A percentile compares a stretch with the other conserved stretches of the same genome.
phyloP scores from a whole-genome alignment of 768 basidiomycete species.

The Leccinum longicurvipes region DNA sequence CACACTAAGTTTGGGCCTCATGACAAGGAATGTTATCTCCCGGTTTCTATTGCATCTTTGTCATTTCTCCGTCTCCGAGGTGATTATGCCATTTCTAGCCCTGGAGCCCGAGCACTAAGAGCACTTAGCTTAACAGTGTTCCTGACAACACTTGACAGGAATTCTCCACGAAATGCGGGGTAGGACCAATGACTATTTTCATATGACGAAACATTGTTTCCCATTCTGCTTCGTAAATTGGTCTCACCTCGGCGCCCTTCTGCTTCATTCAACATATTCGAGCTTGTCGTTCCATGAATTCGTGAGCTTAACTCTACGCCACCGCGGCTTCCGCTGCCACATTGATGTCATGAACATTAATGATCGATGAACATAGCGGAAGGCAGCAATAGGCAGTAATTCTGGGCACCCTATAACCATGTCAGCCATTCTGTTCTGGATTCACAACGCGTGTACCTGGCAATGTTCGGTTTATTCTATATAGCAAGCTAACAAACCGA shows the following conservation, averaged over 20 bases:
- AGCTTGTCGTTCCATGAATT: neutral
- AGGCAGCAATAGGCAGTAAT: neutral
- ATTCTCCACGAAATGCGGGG: neutral
- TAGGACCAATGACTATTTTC: slow-evolving; percentile 1
- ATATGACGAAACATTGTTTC: neutral
- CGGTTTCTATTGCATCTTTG: neutral
- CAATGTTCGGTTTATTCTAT: neutral
- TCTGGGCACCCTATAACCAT: neutral
- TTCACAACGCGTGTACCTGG: neutral
- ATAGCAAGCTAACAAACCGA: neutral
- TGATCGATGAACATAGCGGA: neutral
- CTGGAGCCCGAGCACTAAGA: slow-evolving; percentile 1
- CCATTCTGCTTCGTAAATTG: neutral
- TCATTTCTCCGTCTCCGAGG: neutral
- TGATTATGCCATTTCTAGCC: neutral
- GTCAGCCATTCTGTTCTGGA: neutral
- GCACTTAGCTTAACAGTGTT: neutral
- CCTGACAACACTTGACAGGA: slow-evolving; percentile 5
- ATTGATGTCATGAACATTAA: neutral
- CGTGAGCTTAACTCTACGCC: neutral
- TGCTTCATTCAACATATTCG: neutral
- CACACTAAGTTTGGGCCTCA: neutral
- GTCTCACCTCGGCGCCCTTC: neutral
- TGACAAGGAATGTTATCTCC: neutral
- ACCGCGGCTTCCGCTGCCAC: neutral